A percentile compares a stretch with the other conserved stretches of the same genome.
These are phyloP conservation scores for Moesziomyces antarcticus DNA, from an alignment of 1,284 basidiomycete species.

Conservation along the genomic window DNA sequence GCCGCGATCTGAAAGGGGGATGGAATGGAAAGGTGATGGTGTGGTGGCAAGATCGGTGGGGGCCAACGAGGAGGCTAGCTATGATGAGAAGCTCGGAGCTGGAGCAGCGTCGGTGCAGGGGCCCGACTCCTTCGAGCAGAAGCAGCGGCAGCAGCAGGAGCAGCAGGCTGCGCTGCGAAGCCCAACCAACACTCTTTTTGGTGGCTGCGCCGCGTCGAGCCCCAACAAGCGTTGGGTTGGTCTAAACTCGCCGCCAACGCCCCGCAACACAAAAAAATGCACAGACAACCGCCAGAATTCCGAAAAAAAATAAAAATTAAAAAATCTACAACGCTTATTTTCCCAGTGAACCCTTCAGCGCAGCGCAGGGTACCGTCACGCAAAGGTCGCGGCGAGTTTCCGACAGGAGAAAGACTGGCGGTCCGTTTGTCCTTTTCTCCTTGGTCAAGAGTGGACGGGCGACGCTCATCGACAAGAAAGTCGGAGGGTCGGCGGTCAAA, in stretches of 20 bases:
- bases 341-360: not conserved
- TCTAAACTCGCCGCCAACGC: slow-evolving; percentile 10
- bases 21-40: slow-evolving; percentile 19
- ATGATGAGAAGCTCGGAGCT: not conserved
- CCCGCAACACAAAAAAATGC: slow-evolving; percentile 19
- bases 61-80: not conserved
- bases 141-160: not conserved
- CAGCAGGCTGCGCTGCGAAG: not conserved
- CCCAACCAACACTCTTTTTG: slow-evolving; percentile 8
- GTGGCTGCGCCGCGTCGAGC: slow-evolving; percentile 6
- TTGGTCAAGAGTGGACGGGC: too few relatives aligned
- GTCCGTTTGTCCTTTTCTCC: too few relatives aligned
- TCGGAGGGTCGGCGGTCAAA: not conserved
- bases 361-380: not conserved
- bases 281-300: slow-evolving; percentile 13
- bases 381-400: not conserved
- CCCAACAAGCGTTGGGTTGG: slow-evolving; percentile 25
- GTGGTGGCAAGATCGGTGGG: slow-evolving; percentile 16
- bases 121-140: slow-evolving; percentile 2
- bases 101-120: slow-evolving; percentile 1
- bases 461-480: not conserved
- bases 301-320: slow-evolving; percentile 4
- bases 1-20: slow-evolving; percentile 14
- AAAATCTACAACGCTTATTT: not conserved
- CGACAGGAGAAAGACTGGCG: not conserved